Conservation (phyloP, 148 eudicot genomes). For the Beta vulgaris region DNA sequence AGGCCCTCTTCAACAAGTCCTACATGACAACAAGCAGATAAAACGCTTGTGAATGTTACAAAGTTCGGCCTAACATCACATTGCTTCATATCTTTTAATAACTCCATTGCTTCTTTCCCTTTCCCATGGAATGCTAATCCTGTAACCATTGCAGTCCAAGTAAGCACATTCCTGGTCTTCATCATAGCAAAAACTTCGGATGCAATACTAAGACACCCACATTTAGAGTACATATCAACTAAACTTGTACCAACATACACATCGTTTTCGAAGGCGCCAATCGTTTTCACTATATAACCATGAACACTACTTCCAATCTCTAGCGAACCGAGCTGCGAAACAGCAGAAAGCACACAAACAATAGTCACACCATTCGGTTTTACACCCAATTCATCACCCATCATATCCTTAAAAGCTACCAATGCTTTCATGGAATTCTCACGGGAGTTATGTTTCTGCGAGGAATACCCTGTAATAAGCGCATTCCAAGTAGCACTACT, state of each 20-base stretch:
- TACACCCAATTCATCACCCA: conserved; percentile 27
- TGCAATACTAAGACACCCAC: conserved; percentile 50
- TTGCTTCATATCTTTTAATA: conserved; percentile 41
- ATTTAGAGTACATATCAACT: conserved; percentile 64
- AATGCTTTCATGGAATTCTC: conserved; percentile 35
- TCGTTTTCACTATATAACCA: conserved; percentile 47
- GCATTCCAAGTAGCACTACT: conserved; percentile 59
- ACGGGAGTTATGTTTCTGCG: conserved; percentile 16
- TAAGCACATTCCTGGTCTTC: conserved; percentile 46
- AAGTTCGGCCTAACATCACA: conserved; percentile 43
- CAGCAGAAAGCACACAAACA: conserved; percentile 56
- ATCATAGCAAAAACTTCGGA: conserved; percentile 34
- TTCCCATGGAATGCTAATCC: conserved; percentile 57
- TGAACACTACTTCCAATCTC: conserved; percentile 52
- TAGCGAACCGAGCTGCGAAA: conserved; percentile 41
- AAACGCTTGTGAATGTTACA: conserved; percentile 59
- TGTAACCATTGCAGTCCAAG: conserved; percentile 62
- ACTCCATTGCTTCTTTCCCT: conserved; percentile 50
- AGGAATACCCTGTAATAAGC: conserved; percentile 56
- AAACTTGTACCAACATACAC: conserved; percentile 56
- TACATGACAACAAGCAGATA: conserved; percentile 58
- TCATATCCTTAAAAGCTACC: conserved; percentile 40
- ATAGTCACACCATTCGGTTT: conserved; percentile 43
- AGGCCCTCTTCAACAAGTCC: conserved; percentile 59
- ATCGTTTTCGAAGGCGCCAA: conserved; percentile 31